A percentile compares a stretch with the other conserved stretches of the same genome.
These are phyloP conservation scores for Halteria grandinella DNA, from an alignment of 73 alveolate species.

Conservation along the genomic window DNA sequence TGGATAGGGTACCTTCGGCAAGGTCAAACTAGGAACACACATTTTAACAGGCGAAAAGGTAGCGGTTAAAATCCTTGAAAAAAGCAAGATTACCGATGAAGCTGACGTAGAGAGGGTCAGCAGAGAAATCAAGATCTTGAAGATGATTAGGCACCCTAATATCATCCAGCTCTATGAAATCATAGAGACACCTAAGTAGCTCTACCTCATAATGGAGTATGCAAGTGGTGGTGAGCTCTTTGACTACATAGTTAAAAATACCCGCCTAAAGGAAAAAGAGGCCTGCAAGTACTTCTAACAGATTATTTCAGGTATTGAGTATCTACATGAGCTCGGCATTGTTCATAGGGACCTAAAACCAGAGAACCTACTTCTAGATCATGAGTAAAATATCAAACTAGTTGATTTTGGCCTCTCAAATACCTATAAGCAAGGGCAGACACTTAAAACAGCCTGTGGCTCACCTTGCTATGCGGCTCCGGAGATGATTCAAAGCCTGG, in stretches of 20 bases:
- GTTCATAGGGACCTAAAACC: conserved; percentile 79
- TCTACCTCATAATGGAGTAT: conserved; percentile 80
- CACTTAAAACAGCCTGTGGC: conserved; percentile 79
- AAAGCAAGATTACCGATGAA: conserved; percentile 74
- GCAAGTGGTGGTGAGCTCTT: conserved; percentile 85
- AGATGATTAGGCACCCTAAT: conserved; percentile 72
- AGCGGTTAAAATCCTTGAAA: conserved; percentile 82
- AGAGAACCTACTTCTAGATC: conserved; percentile 62
- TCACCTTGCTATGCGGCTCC: conserved; percentile 88
- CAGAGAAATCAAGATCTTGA: conserved; percentile 77
- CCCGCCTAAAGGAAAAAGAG: conserved; percentile 75
- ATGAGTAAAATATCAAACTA: conserved; percentile 57
- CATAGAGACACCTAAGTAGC: conserved; percentile 64
- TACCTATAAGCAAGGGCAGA: conserved; percentile 59
- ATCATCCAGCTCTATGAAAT: conserved; percentile 73
- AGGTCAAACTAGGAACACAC: conserved; percentile 87
- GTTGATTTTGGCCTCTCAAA: conserved; percentile 78
- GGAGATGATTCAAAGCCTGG: conserved; percentile 72
- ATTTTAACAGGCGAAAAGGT: conserved; percentile 72
- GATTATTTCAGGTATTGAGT: conserved; percentile 83
- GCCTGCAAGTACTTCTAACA: conserved; percentile 78
- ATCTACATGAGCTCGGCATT: conserved; percentile 65
- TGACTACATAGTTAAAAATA: conserved; percentile 72
- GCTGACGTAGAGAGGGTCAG: conserved; percentile 79
- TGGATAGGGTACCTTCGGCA: conserved; percentile 92